Conservation (phyloP, 2,329 filamentous ascomycete species). For the Talaromyces sp. region DNA sequence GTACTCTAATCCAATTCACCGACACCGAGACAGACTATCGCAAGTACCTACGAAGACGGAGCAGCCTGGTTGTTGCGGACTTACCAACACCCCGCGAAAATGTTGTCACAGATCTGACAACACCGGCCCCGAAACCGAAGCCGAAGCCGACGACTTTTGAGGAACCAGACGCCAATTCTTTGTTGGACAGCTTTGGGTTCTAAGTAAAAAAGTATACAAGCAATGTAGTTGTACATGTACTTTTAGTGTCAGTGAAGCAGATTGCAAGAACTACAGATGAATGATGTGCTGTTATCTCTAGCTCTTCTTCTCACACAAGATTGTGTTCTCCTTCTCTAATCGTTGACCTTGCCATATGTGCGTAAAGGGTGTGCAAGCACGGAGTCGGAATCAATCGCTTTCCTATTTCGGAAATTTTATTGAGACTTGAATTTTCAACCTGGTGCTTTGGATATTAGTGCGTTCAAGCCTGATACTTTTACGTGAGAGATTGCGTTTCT, state of each 20-base stretch:
- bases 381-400: background rate
- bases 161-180: conserved; percentile 82
- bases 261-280: background rate
- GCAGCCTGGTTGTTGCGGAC: conserved; percentile 76
- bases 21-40: conserved; percentile 52
- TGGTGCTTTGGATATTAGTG: background rate
- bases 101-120: conserved; percentile 23
- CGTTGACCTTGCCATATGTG: background rate
- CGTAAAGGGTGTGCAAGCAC: background rate
- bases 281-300: background rate
- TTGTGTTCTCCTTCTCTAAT: background rate
- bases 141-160: conserved; percentile 71
- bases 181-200: conserved; percentile 92
- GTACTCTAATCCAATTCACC: conserved; percentile 18
- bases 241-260: background rate
- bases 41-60: conserved; percentile 63
- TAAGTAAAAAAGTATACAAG: conserved; percentile 30
- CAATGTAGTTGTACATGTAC: background rate
- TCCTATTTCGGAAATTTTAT: background rate
- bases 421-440: background rate
- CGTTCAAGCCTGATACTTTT: background rate
- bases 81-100: conserved; percentile 21
- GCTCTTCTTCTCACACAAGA: background rate
- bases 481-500: background rate
- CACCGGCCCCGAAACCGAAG: conserved; percentile 21